A percentile compares a stretch with the other conserved stretches of the same genome.
phyloP scores from a whole-genome alignment of 768 basidiomycete species.

The Tylopilus sp. region DNA sequence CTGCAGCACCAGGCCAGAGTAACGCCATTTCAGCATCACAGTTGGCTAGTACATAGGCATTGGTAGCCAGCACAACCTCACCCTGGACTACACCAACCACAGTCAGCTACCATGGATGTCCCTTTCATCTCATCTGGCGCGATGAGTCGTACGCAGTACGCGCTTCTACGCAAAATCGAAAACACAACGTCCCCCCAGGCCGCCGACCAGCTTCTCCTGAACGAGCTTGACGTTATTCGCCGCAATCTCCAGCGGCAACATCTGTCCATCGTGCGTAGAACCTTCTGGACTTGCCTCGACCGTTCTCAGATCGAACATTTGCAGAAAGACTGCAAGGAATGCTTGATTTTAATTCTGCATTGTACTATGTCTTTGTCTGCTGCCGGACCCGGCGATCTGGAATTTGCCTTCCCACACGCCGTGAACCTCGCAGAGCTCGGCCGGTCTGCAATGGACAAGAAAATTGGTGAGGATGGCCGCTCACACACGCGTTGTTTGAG shows the following conservation, averaged over 20 bases:
- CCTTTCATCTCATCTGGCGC: constrained; percentile 80
- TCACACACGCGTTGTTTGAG: not conserved
- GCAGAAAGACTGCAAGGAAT: constrained; percentile 65
- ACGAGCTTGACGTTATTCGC: constrained; percentile 58
- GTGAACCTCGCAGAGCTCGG: constrained; percentile 75
- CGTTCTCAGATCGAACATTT: constrained; percentile 2
- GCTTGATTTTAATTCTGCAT: constrained; percentile 65
- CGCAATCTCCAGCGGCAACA: constrained; percentile 46
- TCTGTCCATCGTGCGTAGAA: constrained; percentile 51
- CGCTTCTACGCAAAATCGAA: constrained; percentile 72
- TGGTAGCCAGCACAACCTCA: not conserved
- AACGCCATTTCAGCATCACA: constrained; percentile 8
- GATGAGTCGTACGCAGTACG: constrained; percentile 69
- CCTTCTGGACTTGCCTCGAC: not conserved
- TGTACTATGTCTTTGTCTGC: constrained; percentile 53
- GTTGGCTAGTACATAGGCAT: not conserved
- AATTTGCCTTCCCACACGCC: constrained; percentile 74
- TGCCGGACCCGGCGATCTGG: constrained; percentile 44
- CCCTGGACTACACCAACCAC: not conserved
- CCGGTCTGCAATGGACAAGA: constrained; percentile 54
- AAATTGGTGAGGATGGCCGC: constrained; percentile 48
- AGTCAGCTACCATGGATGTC: constrained; percentile 59
- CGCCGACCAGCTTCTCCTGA: constrained; percentile 57
- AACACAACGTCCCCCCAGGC: constrained; percentile 50
- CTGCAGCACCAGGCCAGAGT: constrained; percentile 16